Conservation (phyloP, 2,329 filamentous ascomycete genomes). For the Rugonectria rugulosa region DNA sequence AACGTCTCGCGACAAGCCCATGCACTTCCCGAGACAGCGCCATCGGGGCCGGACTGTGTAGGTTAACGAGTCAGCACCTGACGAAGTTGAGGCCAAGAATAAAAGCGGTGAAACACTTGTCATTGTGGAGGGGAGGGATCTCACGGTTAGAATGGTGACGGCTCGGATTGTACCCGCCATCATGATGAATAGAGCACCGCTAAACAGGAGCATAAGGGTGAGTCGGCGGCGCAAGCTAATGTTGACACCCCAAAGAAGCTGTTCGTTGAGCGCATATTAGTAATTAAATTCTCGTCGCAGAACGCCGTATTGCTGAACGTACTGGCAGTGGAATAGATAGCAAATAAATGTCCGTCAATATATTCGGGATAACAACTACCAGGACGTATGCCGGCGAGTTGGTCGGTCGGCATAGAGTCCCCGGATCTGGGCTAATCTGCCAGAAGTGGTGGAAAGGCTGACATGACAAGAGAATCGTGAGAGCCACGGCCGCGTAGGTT, state of each 20-base stretch:
- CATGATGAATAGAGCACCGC: slow-evolving; percentile 33
- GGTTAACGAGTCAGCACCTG: neutral
- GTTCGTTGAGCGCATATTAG: accelerated
- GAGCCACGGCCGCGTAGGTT: slow-evolving; percentile 22
- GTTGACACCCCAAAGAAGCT: slow-evolving; percentile 35
- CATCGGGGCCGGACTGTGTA: slow-evolving; percentile 25
- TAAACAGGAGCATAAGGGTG: slow-evolving; percentile 31
- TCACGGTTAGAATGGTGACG: slow-evolving; percentile 25
- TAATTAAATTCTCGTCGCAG: neutral
- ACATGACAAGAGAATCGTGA: slow-evolving; percentile 26
- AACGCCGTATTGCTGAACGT: neutral
- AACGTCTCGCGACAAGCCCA: slow-evolving; percentile 51
- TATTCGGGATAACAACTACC: slow-evolving; percentile 31
- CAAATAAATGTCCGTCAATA: slow-evolving; percentile 29
- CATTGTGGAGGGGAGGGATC: too few species aligned
- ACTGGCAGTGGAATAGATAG: slow-evolving; percentile 30
- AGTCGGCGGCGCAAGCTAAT: slow-evolving; percentile 32
- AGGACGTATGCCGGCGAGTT: slow-evolving; percentile 32
- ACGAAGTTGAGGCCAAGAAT: too few species aligned
- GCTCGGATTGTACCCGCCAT: slow-evolving; percentile 33
- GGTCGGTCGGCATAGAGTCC: slow-evolving; percentile 26
- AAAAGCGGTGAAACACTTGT: too few species aligned
- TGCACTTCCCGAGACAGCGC: slow-evolving; percentile 27
- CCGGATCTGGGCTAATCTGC: slow-evolving; percentile 54
- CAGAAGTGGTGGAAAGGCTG: slow-evolving; percentile 55